A percentile compares a stretch with the other conserved stretches of the same genome.
These are phyloP conservation scores for Xanthoceras sorbifolium DNA, from an alignment of 345 rosid species.

Conservation along the genomic window DNA sequence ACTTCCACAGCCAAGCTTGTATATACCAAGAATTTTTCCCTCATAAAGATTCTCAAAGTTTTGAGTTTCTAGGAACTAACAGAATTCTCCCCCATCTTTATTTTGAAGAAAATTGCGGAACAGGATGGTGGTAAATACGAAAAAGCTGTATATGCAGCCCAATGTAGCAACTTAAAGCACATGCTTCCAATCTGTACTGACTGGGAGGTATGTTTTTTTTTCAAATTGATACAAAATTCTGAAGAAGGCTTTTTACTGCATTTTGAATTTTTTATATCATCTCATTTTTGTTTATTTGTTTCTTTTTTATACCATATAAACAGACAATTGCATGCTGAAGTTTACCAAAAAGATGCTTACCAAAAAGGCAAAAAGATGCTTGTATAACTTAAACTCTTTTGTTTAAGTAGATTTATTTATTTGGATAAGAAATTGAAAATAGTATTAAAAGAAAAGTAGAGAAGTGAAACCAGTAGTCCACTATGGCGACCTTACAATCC, in stretches of 20 bases:
- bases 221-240: slow-evolving; percentile 8
- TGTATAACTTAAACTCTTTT: no score
- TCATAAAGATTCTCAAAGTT: neutral
- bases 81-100: slow-evolving; percentile 16
- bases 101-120: slow-evolving; percentile 83
- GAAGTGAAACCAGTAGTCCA: neutral
- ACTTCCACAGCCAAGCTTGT: neutral
- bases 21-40: neutral
- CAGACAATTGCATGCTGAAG: neutral
- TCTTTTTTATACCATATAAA: neutral
- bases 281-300: neutral
- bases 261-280: neutral
- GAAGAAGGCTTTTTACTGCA: slow-evolving; percentile 7
- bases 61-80: slow-evolving; percentile 14
- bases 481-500: neutral
- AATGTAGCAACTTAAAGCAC: slow-evolving; percentile 85
- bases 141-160: slow-evolving; percentile 84
- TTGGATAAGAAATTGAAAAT: neutral
- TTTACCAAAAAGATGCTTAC: neutral
- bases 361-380: neutral
- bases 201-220: slow-evolving; percentile 79
- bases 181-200: slow-evolving; percentile 88
- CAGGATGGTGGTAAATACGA: slow-evolving; percentile 83
- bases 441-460: neutral
- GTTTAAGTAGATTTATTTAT: no score